Evolutionary conservation across 805 yeast genomes (phyloP), one percentile per base, ranked within the genome.

Genomic region (Dipodascus albidus): DNA sequence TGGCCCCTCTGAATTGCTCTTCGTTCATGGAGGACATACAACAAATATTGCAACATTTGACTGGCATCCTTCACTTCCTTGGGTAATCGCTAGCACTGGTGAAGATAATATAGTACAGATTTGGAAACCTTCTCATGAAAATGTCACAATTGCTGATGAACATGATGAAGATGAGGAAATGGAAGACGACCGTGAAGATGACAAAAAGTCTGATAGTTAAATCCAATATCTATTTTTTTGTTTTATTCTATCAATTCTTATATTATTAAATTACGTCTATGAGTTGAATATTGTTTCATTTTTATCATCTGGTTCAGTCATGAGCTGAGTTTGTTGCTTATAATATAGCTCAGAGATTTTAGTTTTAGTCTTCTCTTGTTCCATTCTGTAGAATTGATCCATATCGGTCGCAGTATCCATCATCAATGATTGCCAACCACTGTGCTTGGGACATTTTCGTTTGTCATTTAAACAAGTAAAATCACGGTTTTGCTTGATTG

Each of bases 21-120:
- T 87, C 63, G 77, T 87, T 62, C 96, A 89, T 67, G 96, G 95
- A 15, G 96, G 96, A 11, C 96, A 88, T 68, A 80, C 89, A 1
- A 79, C 78, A 50, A 74, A 81, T 52, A 74, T 88, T 48, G 74
- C 81, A 53, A 91, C 83, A 58, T 70, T 83, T 50, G 81, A 76
- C 54, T 79, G 90, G 76, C 83, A 84, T 61, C 86, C 87, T 1
- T 66, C 64, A 8, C 67, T 83, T 50, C 73, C 74, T 23, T 76
- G 82, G 68, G 73, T 85, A 1, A 66, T 80, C 33, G 82, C 83
- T 4, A 78, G 85, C 53, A 81, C 81, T 52, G 87, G 86, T 1
- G 93, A 85, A 61, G 96, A 88, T 65, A 79, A 76, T 48, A 73
- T 87, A 55, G 69, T 86, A 35, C 90, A 86, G 64, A 73, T 88